Percentiles rank a stretch among this genome's conserved stretches.
phyloP scores from a whole-genome alignment of 2,329 filamentous ascomycete genomes.

The Lecanicillium sp. region DNA sequence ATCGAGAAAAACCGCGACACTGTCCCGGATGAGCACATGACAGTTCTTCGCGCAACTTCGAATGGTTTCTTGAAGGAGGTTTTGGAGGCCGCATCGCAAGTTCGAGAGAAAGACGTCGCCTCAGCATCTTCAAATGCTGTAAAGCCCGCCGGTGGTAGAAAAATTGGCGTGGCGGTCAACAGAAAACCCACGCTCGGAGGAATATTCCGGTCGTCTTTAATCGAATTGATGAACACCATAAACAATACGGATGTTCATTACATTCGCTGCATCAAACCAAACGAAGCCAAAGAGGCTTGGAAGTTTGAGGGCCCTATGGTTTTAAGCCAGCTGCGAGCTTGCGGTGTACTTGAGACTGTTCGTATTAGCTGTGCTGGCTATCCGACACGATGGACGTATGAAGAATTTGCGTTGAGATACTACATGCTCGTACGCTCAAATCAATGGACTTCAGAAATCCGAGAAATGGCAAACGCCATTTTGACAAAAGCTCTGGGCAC shows the following conservation, averaged over 20 bases:
- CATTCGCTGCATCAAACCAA: slow-evolving; percentile 98
- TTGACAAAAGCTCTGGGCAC: slow-evolving; percentile 80
- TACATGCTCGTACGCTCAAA: slow-evolving; percentile 93
- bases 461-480: slow-evolving; percentile 89
- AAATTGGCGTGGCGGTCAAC: slow-evolving; percentile 86
- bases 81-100: slow-evolving; percentile 73
- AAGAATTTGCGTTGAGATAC: slow-evolving; percentile 94
- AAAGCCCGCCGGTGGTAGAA: slow-evolving; percentile 71
- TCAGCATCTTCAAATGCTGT: slow-evolving; percentile 61
- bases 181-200: slow-evolving; percentile 95
- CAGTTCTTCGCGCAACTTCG: slow-evolving; percentile 74
- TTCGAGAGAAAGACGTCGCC: slow-evolving; percentile 80
- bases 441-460: slow-evolving; percentile 89
- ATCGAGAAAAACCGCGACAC: slow-evolving; percentile 99
- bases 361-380: slow-evolving; percentile 96
- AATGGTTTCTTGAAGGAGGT: slow-evolving; percentile 83
- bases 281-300: slow-evolving; percentile 94
- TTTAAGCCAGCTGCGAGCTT: slow-evolving; percentile 90
- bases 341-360: slow-evolving; percentile 97
- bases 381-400: slow-evolving; percentile 96
- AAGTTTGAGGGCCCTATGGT: slow-evolving; percentile 99
- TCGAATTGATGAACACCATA: slow-evolving; percentile 96
- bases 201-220: slow-evolving; percentile 97
- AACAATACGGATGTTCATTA: slow-evolving; percentile 98
- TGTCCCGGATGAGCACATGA: slow-evolving; percentile 96